A percentile compares a stretch with the other conserved stretches of the same genome.
Conservation (phyloP, 768 basidiomycete species). For the Paxillus rubicundulus region DNA sequence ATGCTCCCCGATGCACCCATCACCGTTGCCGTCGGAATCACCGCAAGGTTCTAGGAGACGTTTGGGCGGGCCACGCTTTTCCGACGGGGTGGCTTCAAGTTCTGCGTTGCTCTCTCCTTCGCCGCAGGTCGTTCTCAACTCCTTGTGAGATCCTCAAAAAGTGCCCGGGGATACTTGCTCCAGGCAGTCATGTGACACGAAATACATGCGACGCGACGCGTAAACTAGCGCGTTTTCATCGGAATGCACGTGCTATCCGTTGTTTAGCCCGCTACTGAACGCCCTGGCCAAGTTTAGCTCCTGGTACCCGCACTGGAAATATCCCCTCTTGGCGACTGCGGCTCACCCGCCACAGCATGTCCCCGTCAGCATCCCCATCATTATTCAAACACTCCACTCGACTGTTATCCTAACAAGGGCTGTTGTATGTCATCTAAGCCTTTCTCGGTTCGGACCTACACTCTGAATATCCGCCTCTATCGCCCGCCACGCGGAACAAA, state of each 20-base stretch:
- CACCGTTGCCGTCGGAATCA: slow-evolving; percentile 1
- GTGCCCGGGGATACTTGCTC: too few species aligned
- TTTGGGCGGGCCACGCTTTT: neutral
- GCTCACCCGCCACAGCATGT: slow-evolving; percentile 30
- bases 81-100: neutral
- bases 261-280: neutral
- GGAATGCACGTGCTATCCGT: slow-evolving; percentile 7
- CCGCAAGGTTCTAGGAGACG: neutral
- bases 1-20: neutral
- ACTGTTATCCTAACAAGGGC: too few species aligned
- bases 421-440: slow-evolving; percentile 74
- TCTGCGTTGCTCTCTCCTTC: too few species aligned
- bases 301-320: neutral
- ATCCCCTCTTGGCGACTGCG: slow-evolving; percentile 46
- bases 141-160: too few species aligned
- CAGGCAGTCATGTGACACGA: slow-evolving; percentile 22
- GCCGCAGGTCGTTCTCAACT: too few species aligned
- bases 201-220: slow-evolving; percentile 38
- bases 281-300: slow-evolving; percentile 8
- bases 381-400: slow-evolving; percentile 65
- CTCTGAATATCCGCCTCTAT: slow-evolving; percentile 47
- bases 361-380: slow-evolving; percentile 41
- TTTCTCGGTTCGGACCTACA: slow-evolving; percentile 59
- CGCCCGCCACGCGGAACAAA: slow-evolving; percentile 56
- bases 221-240: slow-evolving; percentile 41